Evolutionary conservation across 495 filamentous ascomycete genomes (phyloP).

Genomic region (Melanomma pulvis-pyrius): DNA sequence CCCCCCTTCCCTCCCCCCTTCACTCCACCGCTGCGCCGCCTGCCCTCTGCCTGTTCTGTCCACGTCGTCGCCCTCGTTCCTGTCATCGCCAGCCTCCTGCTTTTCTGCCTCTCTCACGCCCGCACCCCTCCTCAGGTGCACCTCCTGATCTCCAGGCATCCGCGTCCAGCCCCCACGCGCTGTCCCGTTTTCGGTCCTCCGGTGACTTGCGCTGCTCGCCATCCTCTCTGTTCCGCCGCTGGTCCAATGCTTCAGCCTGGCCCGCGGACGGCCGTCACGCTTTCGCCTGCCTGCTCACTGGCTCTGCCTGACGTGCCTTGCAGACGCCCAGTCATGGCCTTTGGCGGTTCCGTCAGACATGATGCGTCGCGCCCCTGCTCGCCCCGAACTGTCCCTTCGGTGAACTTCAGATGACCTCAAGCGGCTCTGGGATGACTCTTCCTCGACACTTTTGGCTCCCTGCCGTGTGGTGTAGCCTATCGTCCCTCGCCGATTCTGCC

Average conservation of each 20-base stretch:
- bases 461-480: constrained; percentile 22
- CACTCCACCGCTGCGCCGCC: background rate
- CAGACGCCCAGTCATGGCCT: constrained; percentile 22
- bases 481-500: constrained; percentile 23
- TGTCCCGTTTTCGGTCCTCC: constrained; percentile 4
- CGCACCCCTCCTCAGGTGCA: background rate
- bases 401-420: constrained; percentile 19
- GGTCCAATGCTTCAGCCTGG: constrained; percentile 31
- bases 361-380: constrained; percentile 9
- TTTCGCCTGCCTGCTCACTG: constrained; percentile 6
- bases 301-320: constrained; percentile 35
- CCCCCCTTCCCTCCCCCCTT: background rate
- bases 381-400: constrained; percentile 11
- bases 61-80: too few species aligned
- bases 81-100: constrained; percentile 8
- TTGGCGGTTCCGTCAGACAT: constrained; percentile 10
- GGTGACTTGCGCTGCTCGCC: constrained; percentile 25
- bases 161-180: constrained; percentile 29
- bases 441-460: background rate
- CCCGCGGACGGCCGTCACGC: background rate
- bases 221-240: background rate
- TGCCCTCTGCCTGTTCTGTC: too few species aligned
- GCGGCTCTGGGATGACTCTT: constrained; percentile 30
- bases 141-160: constrained; percentile 28
- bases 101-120: background rate